Base-by-base conservation (phyloP, 164 flowering plant genomes). In the Magnolia kwangsiensis region DNA sequence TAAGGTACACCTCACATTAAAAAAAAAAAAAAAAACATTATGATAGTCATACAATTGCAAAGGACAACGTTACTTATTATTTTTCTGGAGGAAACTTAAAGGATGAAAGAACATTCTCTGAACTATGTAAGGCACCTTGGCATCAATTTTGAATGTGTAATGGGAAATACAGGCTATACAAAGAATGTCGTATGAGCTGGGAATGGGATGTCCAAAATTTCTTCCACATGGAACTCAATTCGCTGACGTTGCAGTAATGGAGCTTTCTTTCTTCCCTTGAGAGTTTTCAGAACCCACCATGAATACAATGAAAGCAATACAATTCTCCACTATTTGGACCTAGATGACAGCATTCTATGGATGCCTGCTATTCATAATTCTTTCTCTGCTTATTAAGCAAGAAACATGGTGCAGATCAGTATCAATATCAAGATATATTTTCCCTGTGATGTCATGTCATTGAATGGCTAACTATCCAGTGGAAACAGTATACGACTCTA, bases 401-500 rank as follows among this genome's bases (percentile, higher is more conserved):
- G 18, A 50, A 51, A 67, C 18, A 75, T 58, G 67, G 49, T 31
- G 66, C 55, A 49, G 8, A 27, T 45, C 58, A 29, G 49, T 18
- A 70, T 50, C 58, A 19, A 8, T 64, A 18, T 21, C 21, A 11
- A 64, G 18, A 18, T 55, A 55, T 55, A 55, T 55, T 55, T 55
- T 10, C 61, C 9, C n/a, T 27, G 70, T 21, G 11, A n/a, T 27
- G 23, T 2, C n/a, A 3, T 29, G 19, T 18, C 9, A 31, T 37
- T 67, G 31, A 29, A 31, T 16, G 8, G 71, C 31, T 29, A 16
- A 14, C 11, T 37, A 31, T 67, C 71, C 71, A 67, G 84, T 27
- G 24, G 87, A 67, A 74, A 73, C 18, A 18, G 78, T 72, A 69
- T 77, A 50, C 51, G 78, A 82, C 77, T 88, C 93, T 78, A 85